Conservation (phyloP, 1,139 yeast genomes). For the Scheffersomyces illinoinensis region DNA sequence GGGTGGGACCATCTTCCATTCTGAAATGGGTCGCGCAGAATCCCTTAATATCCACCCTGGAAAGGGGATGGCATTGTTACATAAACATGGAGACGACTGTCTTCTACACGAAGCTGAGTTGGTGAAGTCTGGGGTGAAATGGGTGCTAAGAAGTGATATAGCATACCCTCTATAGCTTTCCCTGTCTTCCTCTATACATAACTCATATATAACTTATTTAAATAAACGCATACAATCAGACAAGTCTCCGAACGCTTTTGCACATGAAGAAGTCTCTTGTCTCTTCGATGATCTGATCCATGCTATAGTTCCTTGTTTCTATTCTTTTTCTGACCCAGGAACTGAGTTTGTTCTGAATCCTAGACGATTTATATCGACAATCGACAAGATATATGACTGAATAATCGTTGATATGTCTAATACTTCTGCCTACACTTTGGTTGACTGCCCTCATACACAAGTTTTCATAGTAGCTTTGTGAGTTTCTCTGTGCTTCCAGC, state of each 20-base stretch:
- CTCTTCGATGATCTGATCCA: conserved; percentile 15
- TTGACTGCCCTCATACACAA: conserved; percentile 90
- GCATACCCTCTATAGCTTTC: conserved; percentile 23
- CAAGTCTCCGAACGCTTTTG: conserved; percentile 7
- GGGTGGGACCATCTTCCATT: conserved; percentile 64
- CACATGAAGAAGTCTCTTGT: conserved; percentile 27
- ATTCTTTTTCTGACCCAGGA: conserved; percentile 68
- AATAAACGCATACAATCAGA: background rate
- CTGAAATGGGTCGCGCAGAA: conserved; percentile 24
- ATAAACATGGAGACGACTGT: conserved; percentile 70
- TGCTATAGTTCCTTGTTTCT: conserved; percentile 4
- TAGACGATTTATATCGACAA: conserved; percentile 48
- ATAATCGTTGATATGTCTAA: conserved; percentile 80
- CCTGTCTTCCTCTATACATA: background rate
- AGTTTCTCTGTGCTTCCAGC: conserved; percentile 43
- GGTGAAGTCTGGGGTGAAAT: conserved; percentile 56
- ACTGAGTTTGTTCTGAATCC: conserved; percentile 66
- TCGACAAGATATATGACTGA: conserved; percentile 77
- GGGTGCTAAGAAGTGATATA: conserved; percentile 68
- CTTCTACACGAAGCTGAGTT: conserved; percentile 59
- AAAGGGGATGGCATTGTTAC: conserved; percentile 61
- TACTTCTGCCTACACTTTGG: conserved; percentile 92
- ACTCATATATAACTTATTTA: background rate
- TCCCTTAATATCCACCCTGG: conserved; percentile 46
- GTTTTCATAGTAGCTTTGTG: conserved; percentile 74